A percentile compares a stretch with the other conserved stretches of the same genome.
These are phyloP conservation scores for Trichocomaceae sp. DNA, from an alignment of 2,329 filamentous ascomycete genomes.

Conservation along the genomic window DNA sequence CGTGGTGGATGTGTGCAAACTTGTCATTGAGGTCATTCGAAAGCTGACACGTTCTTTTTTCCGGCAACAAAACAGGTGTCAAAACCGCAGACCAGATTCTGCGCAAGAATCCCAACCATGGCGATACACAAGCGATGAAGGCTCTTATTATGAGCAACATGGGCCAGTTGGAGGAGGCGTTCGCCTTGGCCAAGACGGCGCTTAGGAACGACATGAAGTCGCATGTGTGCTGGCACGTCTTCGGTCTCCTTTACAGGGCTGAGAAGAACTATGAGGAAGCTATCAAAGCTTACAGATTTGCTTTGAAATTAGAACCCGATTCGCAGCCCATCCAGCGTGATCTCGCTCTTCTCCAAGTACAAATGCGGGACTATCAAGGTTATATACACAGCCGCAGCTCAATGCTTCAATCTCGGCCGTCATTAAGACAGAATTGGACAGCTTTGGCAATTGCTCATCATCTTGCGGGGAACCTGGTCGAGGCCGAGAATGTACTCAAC, in stretches of 20 bases:
- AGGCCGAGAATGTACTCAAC: slow-evolving; percentile 84
- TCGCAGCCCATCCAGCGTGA: slow-evolving; percentile 91
- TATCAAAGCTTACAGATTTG: slow-evolving; percentile 98
- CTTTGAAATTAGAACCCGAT: slow-evolving; percentile 85
- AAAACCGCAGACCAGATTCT: slow-evolving; percentile 96
- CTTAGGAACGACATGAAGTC: slow-evolving; percentile 97
- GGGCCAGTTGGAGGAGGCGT: slow-evolving; percentile 89
- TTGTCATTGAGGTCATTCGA: neutral
- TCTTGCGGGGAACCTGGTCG: slow-evolving; percentile 71
- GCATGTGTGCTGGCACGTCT: slow-evolving; percentile 99
- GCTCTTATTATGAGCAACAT: slow-evolving; percentile 90
- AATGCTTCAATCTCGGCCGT: slow-evolving; percentile 80
- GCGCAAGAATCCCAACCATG: slow-evolving; percentile 90
- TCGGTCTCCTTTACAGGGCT: slow-evolving; percentile 84
- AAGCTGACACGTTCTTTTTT: slow-evolving; percentile 8
- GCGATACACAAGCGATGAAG: slow-evolving; percentile 98
- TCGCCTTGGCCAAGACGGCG: slow-evolving; percentile 83
- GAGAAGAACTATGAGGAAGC: slow-evolving; percentile 98
- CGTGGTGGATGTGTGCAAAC: neutral
- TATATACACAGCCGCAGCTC: slow-evolving; percentile 82
- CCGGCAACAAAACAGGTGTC: slow-evolving; percentile 53
- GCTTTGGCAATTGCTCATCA: slow-evolving; percentile 93
- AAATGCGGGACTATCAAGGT: slow-evolving; percentile 92
- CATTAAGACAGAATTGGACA: slow-evolving; percentile 89
- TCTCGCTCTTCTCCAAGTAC: slow-evolving; percentile 83